These are phyloP conservation scores for Candida boidinii DNA, from an alignment of 805 yeast species.

Conservation along the genomic window DNA sequence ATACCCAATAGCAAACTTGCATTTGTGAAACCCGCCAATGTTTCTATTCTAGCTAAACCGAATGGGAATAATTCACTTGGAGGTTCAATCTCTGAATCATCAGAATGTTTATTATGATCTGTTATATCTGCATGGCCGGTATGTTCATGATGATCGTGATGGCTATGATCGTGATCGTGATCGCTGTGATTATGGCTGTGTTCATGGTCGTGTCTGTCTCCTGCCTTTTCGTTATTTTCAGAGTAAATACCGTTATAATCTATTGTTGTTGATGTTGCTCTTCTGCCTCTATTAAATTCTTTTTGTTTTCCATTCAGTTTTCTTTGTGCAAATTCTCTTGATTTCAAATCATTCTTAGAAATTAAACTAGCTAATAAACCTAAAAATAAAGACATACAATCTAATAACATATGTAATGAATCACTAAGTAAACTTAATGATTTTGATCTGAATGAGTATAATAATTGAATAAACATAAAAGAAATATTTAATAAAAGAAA, in stretches of 20 bases:
- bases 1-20: conserved; percentile 85
- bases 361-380: conserved; percentile 79
- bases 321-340: background rate
- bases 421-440: conserved; percentile 89
- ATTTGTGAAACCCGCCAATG: conserved; percentile 91
- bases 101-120: too few relatives aligned
- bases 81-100: too few relatives aligned
- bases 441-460: conserved; percentile 87
- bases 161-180: too few relatives aligned
- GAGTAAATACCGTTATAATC: too few relatives aligned
- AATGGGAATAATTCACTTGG: conserved; percentile 55
- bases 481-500: conserved; percentile 79
- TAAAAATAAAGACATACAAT: conserved; percentile 81
- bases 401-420: conserved; percentile 93
- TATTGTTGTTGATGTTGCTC: too few relatives aligned
- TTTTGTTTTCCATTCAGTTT: too few relatives aligned
- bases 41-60: conserved; percentile 79
- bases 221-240: too few relatives aligned
- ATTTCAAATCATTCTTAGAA: conserved; percentile 18
- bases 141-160: too few relatives aligned
- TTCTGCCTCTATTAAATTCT: too few relatives aligned
- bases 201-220: too few relatives aligned
- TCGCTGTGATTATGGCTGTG: too few relatives aligned
- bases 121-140: too few relatives aligned
- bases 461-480: conserved; percentile 89